phyloP scores from a whole-genome alignment of 345 rosid species.

The Populus pruinosa region DNA sequence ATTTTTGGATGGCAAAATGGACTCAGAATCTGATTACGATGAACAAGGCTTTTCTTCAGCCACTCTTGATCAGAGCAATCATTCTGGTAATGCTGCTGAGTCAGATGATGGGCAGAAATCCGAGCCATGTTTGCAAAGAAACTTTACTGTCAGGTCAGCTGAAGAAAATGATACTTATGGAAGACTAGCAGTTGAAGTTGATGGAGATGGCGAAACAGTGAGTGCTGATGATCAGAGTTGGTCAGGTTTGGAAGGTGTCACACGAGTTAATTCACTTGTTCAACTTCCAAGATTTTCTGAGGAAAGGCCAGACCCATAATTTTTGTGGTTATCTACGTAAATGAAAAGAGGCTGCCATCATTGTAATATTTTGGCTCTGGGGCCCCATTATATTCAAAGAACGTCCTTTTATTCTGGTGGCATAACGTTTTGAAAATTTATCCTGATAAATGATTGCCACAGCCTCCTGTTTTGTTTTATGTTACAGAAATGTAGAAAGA shows the following conservation, averaged over 20 bases:
- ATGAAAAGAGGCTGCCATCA: slow-evolving; percentile 17
- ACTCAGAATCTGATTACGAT: slow-evolving; percentile 73
- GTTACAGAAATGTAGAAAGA: slow-evolving; percentile 16
- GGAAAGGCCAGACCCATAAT: slow-evolving; percentile 51
- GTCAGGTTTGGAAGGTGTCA: slow-evolving; percentile 93
- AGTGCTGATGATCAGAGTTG: slow-evolving; percentile 72
- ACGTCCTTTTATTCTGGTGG: slow-evolving; percentile 12
- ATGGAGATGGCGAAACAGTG: slow-evolving; percentile 30
- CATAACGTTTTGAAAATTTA: slow-evolving; percentile 12
- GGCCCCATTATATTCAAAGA: slow-evolving; percentile 10
- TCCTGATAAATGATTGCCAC: slow-evolving; percentile 20
- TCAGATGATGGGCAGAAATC: slow-evolving; percentile 73
- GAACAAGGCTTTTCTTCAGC: slow-evolving; percentile 80
- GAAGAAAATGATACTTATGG: slow-evolving; percentile 49
- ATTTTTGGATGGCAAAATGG: slow-evolving; percentile 95
- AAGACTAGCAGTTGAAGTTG: slow-evolving; percentile 34
- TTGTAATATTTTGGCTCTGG: slow-evolving; percentile 18
- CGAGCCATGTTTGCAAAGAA: slow-evolving; percentile 86
- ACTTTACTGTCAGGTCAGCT: slow-evolving; percentile 74
- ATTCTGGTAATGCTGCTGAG: slow-evolving; percentile 65
- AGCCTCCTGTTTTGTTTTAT: slow-evolving; percentile 20
- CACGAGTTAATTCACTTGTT: slow-evolving; percentile 94
- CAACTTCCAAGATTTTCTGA: slow-evolving; percentile 94
- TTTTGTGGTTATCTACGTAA: neutral
- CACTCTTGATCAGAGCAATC: slow-evolving; percentile 56